Evolutionary conservation across 2,329 filamentous ascomycete genomes (phyloP).

Genomic region (Colletotrichum sp.): DNA sequence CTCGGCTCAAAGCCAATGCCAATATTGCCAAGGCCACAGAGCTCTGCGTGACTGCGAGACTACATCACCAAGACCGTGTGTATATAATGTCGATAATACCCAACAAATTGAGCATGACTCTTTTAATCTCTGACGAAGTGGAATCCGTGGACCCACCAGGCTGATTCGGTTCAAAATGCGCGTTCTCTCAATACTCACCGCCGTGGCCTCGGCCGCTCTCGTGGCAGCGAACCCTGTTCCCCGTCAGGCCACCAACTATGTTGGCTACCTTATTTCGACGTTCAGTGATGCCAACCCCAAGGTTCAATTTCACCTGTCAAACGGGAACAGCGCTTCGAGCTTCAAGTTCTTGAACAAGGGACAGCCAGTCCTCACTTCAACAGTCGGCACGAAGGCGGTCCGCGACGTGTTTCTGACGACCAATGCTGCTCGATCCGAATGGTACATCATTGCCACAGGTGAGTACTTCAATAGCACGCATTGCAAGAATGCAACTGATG

Average conservation of each 20-base stretch:
- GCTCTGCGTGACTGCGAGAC: neutral
- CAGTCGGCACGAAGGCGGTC: constrained; percentile 37
- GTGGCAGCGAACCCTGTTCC: neutral
- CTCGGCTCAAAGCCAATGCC: neutral
- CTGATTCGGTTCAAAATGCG: neutral
- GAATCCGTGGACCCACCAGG: neutral
- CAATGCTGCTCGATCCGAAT: constrained; percentile 36
- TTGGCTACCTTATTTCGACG: constrained; percentile 40
- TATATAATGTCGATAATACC: neutral
- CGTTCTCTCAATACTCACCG: neutral
- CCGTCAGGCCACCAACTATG: constrained; percentile 23
- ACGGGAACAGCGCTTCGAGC: constrained; percentile 33
- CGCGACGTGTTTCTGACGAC: constrained; percentile 38
- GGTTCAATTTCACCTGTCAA: constrained; percentile 37
- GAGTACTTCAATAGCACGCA: neutral
- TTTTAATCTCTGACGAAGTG: neutral
- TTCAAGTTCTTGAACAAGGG: constrained; percentile 37
- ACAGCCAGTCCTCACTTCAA: constrained; percentile 33
- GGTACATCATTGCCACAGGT: constrained; percentile 40
- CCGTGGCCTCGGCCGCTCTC: neutral
- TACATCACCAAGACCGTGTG: neutral
- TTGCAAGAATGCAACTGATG: neutral
- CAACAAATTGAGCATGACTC: neutral
- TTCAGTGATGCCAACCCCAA: constrained; percentile 36
- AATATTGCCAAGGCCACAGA: neutral